phyloP scores from a whole-genome alignment of 257 asterid genomes.

The Solanum pinnatisectum region DNA sequence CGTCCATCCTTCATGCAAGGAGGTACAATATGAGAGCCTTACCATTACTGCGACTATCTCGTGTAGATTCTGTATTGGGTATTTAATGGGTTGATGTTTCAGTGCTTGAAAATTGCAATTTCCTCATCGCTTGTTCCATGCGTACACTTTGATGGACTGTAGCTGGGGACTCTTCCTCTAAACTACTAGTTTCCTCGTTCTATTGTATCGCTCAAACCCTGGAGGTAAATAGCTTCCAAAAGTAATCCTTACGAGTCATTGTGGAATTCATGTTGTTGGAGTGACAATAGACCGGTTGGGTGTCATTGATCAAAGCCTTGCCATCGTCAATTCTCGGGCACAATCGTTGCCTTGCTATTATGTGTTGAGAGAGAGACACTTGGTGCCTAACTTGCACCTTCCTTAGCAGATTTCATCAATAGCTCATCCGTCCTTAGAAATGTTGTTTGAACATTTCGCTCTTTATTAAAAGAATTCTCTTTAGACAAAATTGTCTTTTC shows the following conservation, averaged over 20 bases:
- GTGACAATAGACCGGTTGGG: neutral
- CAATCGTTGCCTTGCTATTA: neutral
- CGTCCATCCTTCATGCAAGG: neutral
- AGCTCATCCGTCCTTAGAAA: too few relatives aligned
- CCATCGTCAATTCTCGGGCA: neutral
- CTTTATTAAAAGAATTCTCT: too few relatives aligned
- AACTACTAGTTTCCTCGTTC: neutral
- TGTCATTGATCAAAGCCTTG: too few relatives aligned
- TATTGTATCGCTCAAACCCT: neutral
- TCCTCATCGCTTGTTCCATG: neutral
- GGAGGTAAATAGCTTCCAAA: neutral
- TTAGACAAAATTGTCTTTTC: too few relatives aligned
- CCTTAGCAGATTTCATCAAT: too few relatives aligned
- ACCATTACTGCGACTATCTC: too few relatives aligned
- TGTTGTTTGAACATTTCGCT: too few relatives aligned
- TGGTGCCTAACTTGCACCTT: too few relatives aligned
- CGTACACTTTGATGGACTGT: neutral
- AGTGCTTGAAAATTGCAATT: neutral
- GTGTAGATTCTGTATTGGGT: neutral
- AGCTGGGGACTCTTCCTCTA: neutral
- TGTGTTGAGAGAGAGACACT: neutral
- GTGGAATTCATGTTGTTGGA: neutral
- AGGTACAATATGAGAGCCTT: neutral
- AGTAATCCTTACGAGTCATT: neutral
- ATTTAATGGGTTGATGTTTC: neutral